Conservation (phyloP, 345 rosid species). For the Gossypium ekmanianum region DNA sequence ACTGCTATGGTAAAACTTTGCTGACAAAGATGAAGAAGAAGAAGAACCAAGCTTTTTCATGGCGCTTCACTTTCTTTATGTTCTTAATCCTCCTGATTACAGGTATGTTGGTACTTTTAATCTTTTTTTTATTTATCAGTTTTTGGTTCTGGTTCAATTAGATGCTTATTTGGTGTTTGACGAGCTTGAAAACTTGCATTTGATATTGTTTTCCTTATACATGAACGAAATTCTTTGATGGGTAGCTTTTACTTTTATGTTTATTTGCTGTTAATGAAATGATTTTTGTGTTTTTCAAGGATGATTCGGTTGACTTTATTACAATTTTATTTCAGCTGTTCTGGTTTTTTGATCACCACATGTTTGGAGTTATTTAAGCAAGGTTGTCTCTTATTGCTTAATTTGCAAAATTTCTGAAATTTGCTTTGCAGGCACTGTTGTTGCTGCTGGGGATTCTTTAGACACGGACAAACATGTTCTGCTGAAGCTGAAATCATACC, state of each 20-base stretch:
- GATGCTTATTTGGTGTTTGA: not conserved
- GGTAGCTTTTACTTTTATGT: not conserved
- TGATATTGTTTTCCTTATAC: too few relatives aligned
- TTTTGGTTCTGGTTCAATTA: not conserved
- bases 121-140: not conserved
- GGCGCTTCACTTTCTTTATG: constrained; percentile 22
- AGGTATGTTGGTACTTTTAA: constrained; percentile 24
- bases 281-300: not conserved
- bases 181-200: not conserved
- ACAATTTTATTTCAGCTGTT: not conserved
- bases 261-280: not conserved
- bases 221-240: not conserved
- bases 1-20: not conserved
- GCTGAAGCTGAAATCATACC: constrained; percentile 43
- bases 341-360: not conserved
- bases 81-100: constrained; percentile 28
- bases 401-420: not conserved
- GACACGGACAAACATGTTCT: constrained; percentile 56
- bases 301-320: constrained; percentile 3
- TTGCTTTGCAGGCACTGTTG: constrained; percentile 38
- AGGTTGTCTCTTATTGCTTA: not conserved
- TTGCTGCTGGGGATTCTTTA: constrained; percentile 53
- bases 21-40: constrained; percentile 1
- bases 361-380: constrained; percentile 9
- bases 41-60: constrained; percentile 29